Conservation (phyloP, 495 filamentous ascomycete species). For the Glutinoglossum americanum region DNA sequence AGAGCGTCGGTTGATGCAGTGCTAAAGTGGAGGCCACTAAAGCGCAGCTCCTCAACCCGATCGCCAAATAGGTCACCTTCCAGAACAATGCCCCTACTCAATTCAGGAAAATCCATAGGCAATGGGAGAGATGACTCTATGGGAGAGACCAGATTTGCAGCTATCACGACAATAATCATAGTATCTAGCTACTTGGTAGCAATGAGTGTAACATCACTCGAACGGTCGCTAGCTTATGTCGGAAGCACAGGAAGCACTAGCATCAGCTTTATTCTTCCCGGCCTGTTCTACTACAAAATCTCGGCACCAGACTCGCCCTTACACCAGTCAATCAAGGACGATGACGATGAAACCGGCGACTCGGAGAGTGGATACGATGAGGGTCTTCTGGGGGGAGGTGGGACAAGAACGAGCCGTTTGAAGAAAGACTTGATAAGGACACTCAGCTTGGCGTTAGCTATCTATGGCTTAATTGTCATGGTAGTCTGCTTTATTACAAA, state of each 20-base stretch:
- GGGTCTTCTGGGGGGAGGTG: constrained; percentile 21
- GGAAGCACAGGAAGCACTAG: constrained; percentile 83
- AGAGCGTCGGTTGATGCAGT: constrained; percentile 83
- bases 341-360: constrained; percentile 42
- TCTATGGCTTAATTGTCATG: constrained; percentile 82
- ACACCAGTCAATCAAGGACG: constrained; percentile 69
- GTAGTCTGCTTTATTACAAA: constrained; percentile 69
- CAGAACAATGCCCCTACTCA: constrained; percentile 21
- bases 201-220: constrained; percentile 74
- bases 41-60: neutral
- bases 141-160: constrained; percentile 70
- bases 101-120: constrained; percentile 12
- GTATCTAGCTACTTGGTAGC: constrained; percentile 68
- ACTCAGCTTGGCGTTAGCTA: constrained; percentile 49
- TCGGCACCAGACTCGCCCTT: constrained; percentile 62
- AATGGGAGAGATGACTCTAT: constrained; percentile 32
- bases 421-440: constrained; percentile 40
- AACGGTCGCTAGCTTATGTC: constrained; percentile 83
- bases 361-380: constrained; percentile 25
- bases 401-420: constrained; percentile 22
- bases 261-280: constrained; percentile 91
- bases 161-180: constrained; percentile 71
- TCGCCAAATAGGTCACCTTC: constrained; percentile 22
- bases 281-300: constrained; percentile 96
- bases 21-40: constrained; percentile 59